These are phyloP conservation scores for Discostella pseudostelligera DNA, from an alignment of 108 stramenopile species.

Conservation along the genomic window DNA sequence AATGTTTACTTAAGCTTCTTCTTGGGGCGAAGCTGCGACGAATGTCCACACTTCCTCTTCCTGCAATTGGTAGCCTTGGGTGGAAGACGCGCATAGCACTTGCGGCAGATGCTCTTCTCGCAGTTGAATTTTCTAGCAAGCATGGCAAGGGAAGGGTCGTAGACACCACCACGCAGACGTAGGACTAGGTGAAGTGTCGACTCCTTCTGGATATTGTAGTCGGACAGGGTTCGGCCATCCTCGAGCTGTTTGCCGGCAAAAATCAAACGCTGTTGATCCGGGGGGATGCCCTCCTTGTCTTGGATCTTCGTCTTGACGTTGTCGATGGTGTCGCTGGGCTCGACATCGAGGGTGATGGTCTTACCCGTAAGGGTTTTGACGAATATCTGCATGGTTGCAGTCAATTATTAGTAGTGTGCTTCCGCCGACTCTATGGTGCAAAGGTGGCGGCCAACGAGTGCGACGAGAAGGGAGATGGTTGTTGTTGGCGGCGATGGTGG, in stretches of 20 bases:
- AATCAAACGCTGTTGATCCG: constrained; percentile 97
- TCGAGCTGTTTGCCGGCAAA: constrained; percentile 99
- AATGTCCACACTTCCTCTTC: constrained; percentile 99
- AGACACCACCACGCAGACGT: constrained; percentile 93
- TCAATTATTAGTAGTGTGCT: not conserved
- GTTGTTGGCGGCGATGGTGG: no score
- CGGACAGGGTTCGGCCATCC: constrained; percentile 97
- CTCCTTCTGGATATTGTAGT: constrained; percentile 99
- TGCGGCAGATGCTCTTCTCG: constrained; percentile 97
- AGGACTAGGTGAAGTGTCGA: constrained; percentile 94
- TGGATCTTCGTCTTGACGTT: constrained; percentile 99
- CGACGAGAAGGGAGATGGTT: no score
- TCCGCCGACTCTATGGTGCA: constrained; percentile 16
- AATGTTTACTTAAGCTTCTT: constrained; percentile 96
- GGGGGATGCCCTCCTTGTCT: constrained; percentile 98
- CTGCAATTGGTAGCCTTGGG: constrained; percentile 99
- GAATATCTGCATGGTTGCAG: constrained; percentile 92
- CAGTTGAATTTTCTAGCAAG: constrained; percentile 99
- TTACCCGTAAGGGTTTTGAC: constrained; percentile 99
- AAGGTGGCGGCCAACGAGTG: no score
- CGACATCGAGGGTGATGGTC: constrained; percentile 99
- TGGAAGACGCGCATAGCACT: constrained; percentile 99
- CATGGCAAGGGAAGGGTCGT: constrained; percentile 97
- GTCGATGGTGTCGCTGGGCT: constrained; percentile 97
- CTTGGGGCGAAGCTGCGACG: constrained; percentile 99